These are phyloP conservation scores for Colletotrichum gloeosporioides DNA, from an alignment of 2,329 filamentous ascomycete species.

Conservation along the genomic window DNA sequence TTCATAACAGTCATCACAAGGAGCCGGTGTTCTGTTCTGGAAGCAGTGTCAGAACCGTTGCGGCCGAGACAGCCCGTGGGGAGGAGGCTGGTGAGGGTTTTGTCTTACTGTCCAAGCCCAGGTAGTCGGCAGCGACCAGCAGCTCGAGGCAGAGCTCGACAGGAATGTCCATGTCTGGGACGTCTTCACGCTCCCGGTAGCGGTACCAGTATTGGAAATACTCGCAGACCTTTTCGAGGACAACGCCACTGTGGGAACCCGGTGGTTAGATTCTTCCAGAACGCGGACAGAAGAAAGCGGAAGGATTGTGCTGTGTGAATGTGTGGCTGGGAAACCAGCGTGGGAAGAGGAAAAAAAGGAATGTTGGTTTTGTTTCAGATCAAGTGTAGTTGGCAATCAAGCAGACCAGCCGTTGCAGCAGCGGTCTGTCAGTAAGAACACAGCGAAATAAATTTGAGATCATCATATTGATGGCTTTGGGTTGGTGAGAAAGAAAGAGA, in stretches of 20 bases:
- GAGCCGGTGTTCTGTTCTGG: slow-evolving; percentile 22
- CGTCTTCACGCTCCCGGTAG: slow-evolving; percentile 71
- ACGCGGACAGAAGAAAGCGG: background rate
- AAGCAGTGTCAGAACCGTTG: background rate
- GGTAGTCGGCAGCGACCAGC: slow-evolving; percentile 77
- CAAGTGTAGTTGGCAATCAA: slow-evolving; percentile 68
- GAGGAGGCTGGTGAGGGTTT: background rate
- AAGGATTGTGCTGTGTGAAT: background rate
- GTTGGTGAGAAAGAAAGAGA: background rate
- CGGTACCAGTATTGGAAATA: slow-evolving; percentile 86
- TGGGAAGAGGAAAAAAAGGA: background rate
- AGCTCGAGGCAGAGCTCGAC: slow-evolving; percentile 80
- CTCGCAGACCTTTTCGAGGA: slow-evolving; percentile 82
- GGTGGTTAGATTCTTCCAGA: slow-evolving; percentile 22
- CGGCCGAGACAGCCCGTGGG: background rate
- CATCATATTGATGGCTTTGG: slow-evolving; percentile 18
- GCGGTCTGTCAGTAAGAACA: slow-evolving; percentile 54
- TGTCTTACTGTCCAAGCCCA: slow-evolving; percentile 69
- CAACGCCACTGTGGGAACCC: slow-evolving; percentile 61
- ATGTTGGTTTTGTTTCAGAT: slow-evolving; percentile 54
- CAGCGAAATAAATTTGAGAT: slow-evolving; percentile 37
- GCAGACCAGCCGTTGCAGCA: slow-evolving; percentile 42
- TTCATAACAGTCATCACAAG: slow-evolving; percentile 7
- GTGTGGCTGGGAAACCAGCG: slow-evolving; percentile 1
- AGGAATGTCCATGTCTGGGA: slow-evolving; percentile 82